phyloP scores from a whole-genome alignment of 1,139 yeast genomes.

The Oligophagozyma castellii region DNA sequence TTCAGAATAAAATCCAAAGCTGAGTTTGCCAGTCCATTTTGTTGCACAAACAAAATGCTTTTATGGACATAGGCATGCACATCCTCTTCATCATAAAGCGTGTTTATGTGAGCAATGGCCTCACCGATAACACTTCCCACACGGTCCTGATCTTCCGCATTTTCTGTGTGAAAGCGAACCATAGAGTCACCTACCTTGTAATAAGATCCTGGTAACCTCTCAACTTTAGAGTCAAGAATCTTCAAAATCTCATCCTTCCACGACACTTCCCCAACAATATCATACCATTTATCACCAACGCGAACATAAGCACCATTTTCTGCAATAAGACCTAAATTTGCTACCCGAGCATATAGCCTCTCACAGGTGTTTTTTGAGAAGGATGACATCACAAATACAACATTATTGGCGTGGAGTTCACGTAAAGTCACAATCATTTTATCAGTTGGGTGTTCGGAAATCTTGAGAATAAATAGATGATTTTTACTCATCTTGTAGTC shows the following conservation, averaged over 20 bases:
- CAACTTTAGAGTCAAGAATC: slow-evolving; percentile 53
- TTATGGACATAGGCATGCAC: slow-evolving; percentile 70
- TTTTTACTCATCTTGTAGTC: slow-evolving; percentile 26
- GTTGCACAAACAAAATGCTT: slow-evolving; percentile 56
- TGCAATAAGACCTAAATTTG: slow-evolving; percentile 69
- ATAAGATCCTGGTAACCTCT: slow-evolving; percentile 68
- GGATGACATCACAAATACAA: slow-evolving; percentile 59
- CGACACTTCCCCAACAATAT: slow-evolving; percentile 42
- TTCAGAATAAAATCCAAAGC: slow-evolving; percentile 36
- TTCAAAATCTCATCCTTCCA: slow-evolving; percentile 48
- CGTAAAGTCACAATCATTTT: slow-evolving; percentile 35
- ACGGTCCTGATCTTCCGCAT: slow-evolving; percentile 56
- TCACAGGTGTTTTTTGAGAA: slow-evolving; percentile 53
- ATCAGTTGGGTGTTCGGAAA: slow-evolving; percentile 37
- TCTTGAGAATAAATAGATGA: slow-evolving; percentile 41
- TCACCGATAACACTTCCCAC: slow-evolving; percentile 67
- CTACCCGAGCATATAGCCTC: slow-evolving; percentile 50
- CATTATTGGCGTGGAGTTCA: slow-evolving; percentile 40
- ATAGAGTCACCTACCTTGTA: slow-evolving; percentile 65
- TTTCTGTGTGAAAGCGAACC: slow-evolving; percentile 59
- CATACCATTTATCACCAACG: slow-evolving; percentile 44
- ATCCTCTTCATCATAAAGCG: slow-evolving; percentile 46
- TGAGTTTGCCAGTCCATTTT: slow-evolving; percentile 36
- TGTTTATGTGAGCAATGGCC: slow-evolving; percentile 73
- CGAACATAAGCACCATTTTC: slow-evolving; percentile 74